Evolutionary conservation across 345 rosid genomes (phyloP).

Genomic region (Citrus reticulata): DNA sequence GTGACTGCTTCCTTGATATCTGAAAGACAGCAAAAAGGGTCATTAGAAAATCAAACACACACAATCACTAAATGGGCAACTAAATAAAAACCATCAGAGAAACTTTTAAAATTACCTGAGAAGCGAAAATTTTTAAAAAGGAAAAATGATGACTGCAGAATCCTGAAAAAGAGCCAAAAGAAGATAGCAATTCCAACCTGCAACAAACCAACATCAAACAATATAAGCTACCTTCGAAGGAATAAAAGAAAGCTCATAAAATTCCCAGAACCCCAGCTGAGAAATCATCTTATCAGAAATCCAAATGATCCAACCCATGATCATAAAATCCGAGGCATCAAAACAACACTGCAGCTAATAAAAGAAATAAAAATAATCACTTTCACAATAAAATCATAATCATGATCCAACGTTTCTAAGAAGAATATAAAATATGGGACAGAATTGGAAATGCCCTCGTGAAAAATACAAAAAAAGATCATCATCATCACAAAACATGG

Average conservation of each 20-base stretch:
- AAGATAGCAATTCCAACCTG: constrained; percentile 5
- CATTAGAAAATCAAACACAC: constrained; percentile 18
- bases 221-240: background rate
- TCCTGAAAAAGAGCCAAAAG: background rate
- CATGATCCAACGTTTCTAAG: background rate
- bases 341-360: background rate
- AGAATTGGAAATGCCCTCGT: background rate
- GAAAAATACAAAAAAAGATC: background rate
- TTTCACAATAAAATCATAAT: background rate
- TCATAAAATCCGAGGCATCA: background rate
- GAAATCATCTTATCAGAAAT: background rate
- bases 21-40: constrained; percentile 12
- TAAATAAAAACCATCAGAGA: background rate
- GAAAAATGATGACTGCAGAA: constrained; percentile 1
- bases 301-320: background rate
- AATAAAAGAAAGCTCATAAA: background rate
- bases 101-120: constrained; percentile 8
- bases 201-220: constrained; percentile 7
- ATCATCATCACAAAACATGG: background rate
- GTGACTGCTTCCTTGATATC: constrained; percentile 4
- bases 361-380: background rate
- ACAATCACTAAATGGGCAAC: background rate
- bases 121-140: background rate
- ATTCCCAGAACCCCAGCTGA: background rate
- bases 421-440: background rate